Conservation (phyloP, 805 yeast genomes). For the Metschnikowia bowlesiae region DNA sequence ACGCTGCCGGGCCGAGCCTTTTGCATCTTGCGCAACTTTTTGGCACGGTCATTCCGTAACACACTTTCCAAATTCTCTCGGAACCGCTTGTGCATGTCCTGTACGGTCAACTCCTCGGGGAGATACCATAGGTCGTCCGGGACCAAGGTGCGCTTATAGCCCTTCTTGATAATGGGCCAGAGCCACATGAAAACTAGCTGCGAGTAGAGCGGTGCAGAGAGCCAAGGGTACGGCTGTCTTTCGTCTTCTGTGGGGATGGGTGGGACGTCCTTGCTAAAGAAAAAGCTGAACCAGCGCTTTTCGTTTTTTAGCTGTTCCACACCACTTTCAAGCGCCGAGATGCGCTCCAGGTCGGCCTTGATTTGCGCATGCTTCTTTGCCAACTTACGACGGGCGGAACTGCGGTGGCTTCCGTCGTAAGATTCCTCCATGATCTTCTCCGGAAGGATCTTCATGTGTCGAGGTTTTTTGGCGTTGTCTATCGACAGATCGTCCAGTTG, state of each 20-base stretch:
- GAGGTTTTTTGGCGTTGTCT: not conserved
- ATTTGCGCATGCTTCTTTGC: not conserved
- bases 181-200: slow-evolving; percentile 40
- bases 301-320: slow-evolving; percentile 38
- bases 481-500: slow-evolving; percentile 9
- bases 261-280: slow-evolving; percentile 48
- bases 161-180: slow-evolving; percentile 36
- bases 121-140: slow-evolving; percentile 37
- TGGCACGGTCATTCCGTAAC: slow-evolving; percentile 18
- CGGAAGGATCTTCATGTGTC: slow-evolving; percentile 3
- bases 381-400: not conserved
- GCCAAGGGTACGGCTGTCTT: slow-evolving; percentile 47
- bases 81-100: slow-evolving; percentile 29
- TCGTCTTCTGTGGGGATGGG: slow-evolving; percentile 50
- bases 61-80: slow-evolving; percentile 21
- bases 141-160: slow-evolving; percentile 35
- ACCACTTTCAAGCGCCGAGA: slow-evolving; percentile 6
- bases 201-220: slow-evolving; percentile 24
- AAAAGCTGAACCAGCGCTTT: slow-evolving; percentile 46
- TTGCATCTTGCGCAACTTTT: slow-evolving; percentile 15
- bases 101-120: slow-evolving; percentile 33
- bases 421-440: not conserved
- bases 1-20: slow-evolving; percentile 1
- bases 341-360: not conserved
- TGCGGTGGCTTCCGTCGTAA: not conserved